Base-by-base conservation (phyloP, 2,329 filamentous ascomycete species). In the Verticillium dahliae region DNA sequence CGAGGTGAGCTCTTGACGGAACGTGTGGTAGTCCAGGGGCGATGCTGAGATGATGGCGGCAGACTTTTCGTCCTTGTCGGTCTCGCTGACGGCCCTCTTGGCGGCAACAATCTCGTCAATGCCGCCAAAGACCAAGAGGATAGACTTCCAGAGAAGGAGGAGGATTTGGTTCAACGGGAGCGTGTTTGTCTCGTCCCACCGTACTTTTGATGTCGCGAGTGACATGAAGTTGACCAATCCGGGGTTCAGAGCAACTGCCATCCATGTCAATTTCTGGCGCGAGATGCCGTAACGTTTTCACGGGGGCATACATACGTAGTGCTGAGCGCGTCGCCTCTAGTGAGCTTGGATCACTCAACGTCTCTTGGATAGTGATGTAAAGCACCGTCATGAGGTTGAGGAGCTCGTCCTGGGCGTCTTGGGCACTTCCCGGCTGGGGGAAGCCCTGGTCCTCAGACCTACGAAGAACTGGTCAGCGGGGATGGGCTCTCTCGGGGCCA, bases 1-100 rank as follows among this genome's bases (percentile, higher is more conserved):
- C 2, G 94, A 97, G 15, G 90, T 96, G 62, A 99, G 94, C 73
- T 99, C 95, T 73, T 97, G 94, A 39, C 95, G 89, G 71, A 99
- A 99, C 27, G 93, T 84, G 72, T 99, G 94, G 71, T 99, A 99
- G 70, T 99, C 95, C 11, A 99, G 79, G 4, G 95, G 95, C 1
- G 94, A 97, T 4, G 95, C 94, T 1, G 91, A 96, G 63, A 99
- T 94, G 55, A 90, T 80, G n/a, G 88, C 88, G 67, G 90, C 89
- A 58, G 86, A 85, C 67, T 87, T 87, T 63, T 82, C 83, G 41
- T 84, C 82, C 31, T 82, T 72, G 1, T 71, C 78, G 34, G 82
- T 79, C 66, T 92, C 87, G 59, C 83, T 83, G 37, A 93, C 86
- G 2, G 85, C 87, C 64, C 81, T 80, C 74, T 97, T 98, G 38